Conservation (phyloP, 2,329 filamentous ascomycete species). For the Tolypocladium tundrense region DNA sequence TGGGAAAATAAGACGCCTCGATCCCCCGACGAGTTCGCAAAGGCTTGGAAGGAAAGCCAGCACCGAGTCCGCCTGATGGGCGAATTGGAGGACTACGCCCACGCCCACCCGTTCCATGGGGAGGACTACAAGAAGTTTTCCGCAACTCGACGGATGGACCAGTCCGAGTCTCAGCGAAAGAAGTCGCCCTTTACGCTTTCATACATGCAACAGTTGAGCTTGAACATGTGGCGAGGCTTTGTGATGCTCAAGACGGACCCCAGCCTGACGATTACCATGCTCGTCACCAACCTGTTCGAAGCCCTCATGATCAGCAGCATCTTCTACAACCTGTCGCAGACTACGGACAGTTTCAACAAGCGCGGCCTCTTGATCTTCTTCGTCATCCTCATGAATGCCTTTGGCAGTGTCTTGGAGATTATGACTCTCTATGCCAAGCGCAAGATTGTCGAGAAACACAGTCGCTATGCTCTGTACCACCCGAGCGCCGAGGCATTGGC, state of each 20-base stretch:
- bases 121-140: background rate
- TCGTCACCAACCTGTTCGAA: background rate
- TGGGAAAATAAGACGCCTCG: conserved; percentile 23
- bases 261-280: background rate
- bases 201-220: background rate
- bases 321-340: background rate
- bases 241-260: background rate
- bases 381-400: background rate
- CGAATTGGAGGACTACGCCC: conserved; percentile 22
- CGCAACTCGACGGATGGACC: background rate
- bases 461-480: conserved; percentile 28
- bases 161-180: background rate
- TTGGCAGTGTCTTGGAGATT: conserved; percentile 19
- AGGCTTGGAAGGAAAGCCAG: conserved; percentile 18
- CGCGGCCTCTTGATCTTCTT: background rate
- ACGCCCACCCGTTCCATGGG: background rate
- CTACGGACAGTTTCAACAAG: background rate
- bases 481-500: conserved; percentile 23
- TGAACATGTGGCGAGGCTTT: background rate
- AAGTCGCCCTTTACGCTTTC: background rate
- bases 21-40: conserved; percentile 27
- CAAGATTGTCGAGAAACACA: conserved; percentile 27
- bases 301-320: background rate
- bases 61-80: conserved; percentile 11
- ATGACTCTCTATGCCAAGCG: conserved; percentile 26